Evolutionary conservation across 2,329 filamentous ascomycete species (phyloP).

Genomic region (Pseudocercospora ulei): DNA sequence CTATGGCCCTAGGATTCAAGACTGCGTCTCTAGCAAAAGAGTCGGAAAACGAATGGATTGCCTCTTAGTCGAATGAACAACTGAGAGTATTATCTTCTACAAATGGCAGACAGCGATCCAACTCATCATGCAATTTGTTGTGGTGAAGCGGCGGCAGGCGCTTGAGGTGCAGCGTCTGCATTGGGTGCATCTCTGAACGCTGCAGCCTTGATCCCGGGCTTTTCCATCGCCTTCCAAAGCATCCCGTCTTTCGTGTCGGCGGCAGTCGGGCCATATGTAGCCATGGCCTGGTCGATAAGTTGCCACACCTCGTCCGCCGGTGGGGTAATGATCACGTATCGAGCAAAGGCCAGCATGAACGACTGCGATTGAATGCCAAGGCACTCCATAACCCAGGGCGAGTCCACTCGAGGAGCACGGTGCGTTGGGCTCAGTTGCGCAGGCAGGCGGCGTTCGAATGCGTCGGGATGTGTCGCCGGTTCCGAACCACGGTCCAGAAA

Average conservation of each 20-base stretch:
- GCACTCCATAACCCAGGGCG: conserved; percentile 36
- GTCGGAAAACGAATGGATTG: too few species aligned
- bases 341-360: conserved; percentile 46
- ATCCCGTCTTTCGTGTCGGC: conserved; percentile 45
- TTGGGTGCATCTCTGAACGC: conserved; percentile 24
- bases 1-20: neutral
- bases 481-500: conserved; percentile 32
- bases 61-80: too few species aligned
- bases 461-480: conserved; percentile 23
- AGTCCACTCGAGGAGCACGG: conserved; percentile 29
- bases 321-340: conserved; percentile 40
- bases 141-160: neutral
- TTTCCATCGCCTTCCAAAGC: conserved; percentile 48
- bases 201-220: conserved; percentile 44
- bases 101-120: too few species aligned
- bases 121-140: neutral
- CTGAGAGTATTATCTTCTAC: too few species aligned
- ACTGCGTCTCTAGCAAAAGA: too few species aligned
- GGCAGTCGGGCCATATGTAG: conserved; percentile 39
- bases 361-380: conserved; percentile 49
- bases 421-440: conserved; percentile 24
- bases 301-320: conserved; percentile 45
- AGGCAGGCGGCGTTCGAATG: conserved; percentile 25
- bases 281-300: conserved; percentile 42
- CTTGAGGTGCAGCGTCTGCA: neutral